Evolutionary conservation across 768 basidiomycete species (phyloP), one percentile per base, ranked within the genome.

Genomic region (Suillus paluster): DNA sequence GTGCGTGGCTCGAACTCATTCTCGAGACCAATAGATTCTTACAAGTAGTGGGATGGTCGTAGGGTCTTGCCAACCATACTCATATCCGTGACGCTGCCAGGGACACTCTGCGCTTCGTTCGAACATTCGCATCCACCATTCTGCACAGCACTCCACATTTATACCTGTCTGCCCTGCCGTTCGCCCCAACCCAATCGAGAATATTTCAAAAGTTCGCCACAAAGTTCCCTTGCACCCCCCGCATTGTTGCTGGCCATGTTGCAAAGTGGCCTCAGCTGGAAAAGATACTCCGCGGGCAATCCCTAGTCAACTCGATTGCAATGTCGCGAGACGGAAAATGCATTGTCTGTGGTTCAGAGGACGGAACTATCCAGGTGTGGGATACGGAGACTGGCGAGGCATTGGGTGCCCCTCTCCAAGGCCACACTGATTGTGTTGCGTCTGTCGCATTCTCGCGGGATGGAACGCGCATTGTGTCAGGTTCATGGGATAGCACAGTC

Each of bases 141-240:
- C n/a, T 58, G 17, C 59, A 68, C 27, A 67, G 64, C 62, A 63
- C 60, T 7, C 70, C 69, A 4, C 71, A 72, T 46, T 64, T 71
- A 12, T 71, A 71, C 61, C 11, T 71, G 12, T 71, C 69, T 19
- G 69, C 65, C 1, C 42, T 72, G 17, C 68, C 70, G 25, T 71
- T 72, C 57, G 50, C 64, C n/a, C 70, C 69, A 38, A 23, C 34
- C 33, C 44, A 60, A 75, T 79, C 19, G 64, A 19, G 1, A 15
- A n/a, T 57, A 23, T 39, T 19, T 15, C 5, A 4, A 3, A 69
- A 38, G 71, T 74, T 67, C 67, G 59, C 59, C 14, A 25, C 49
- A 9, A 34, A 50, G 10, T 60, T 60, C 15, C 11, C 36, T 25
- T 8, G 44, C 19, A 23, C 33, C 27, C 23, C 57, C 3, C 41